Percentiles rank a stretch among this genome's conserved stretches.
phyloP scores from a whole-genome alignment of 352 stramenopile species.

The Albugo candida region DNA sequence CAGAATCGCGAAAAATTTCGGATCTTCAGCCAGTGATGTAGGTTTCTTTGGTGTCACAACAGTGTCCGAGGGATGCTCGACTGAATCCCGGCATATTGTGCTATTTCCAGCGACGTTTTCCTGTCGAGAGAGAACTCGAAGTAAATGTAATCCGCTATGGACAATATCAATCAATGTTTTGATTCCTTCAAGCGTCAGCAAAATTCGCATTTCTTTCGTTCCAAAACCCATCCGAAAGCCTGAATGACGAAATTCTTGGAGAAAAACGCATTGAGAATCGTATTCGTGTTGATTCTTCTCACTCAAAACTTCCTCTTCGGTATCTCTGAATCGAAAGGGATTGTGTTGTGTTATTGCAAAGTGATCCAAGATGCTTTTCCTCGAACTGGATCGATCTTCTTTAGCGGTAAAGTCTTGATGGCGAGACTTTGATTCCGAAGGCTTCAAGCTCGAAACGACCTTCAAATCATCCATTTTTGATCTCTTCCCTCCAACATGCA shows the following conservation, averaged over 20 bases:
- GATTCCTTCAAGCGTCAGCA: constrained; percentile 35
- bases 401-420: too few species aligned
- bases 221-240: constrained; percentile 41
- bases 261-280: constrained; percentile 13
- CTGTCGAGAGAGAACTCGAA: constrained; percentile 7
- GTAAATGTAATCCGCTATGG: constrained; percentile 38
- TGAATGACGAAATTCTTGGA: constrained; percentile 23
- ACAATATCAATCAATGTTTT: constrained; percentile 42
- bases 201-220: constrained; percentile 29
- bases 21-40: constrained; percentile 45
- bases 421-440: too few species aligned
- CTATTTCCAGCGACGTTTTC: constrained; percentile 1
- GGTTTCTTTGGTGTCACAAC: constrained; percentile 31
- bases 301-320: constrained; percentile 7
- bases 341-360: constrained; percentile 54
- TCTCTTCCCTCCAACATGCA: constrained; percentile 24
- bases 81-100: constrained; percentile 1
- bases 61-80: neutral
- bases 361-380: constrained; percentile 52
- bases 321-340: constrained; percentile 46
- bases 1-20: constrained; percentile 46
- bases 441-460: too few species aligned
- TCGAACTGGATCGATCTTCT: constrained; percentile 1
- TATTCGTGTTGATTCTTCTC: constrained; percentile 10
- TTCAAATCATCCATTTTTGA: neutral